Base-by-base conservation (phyloP, 2,329 filamentous ascomycete species). In the Colletotrichum lupini region DNA sequence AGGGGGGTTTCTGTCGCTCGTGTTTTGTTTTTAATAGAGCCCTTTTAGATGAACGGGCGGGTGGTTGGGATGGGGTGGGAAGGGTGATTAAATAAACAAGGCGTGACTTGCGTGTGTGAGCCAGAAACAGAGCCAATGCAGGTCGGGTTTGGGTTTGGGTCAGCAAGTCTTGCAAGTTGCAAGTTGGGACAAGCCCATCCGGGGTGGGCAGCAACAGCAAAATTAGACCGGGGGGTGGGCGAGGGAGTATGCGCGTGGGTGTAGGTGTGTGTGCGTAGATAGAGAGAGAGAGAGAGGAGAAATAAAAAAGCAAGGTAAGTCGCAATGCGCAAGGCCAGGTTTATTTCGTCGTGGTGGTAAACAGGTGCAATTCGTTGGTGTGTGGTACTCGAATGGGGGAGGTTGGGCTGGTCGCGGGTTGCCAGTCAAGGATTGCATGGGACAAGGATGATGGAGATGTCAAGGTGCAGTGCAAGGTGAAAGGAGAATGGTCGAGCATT, bases 1-100 rank as follows among this genome's bases (percentile, higher is more conserved):
- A 26, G 24, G 24, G 24, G 24, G 24, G 24, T 26, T 26, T 52
- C 8, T 30, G 28, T 32, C 4, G n/a, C 19, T 22, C 26, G 28
- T 52, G 22, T 22, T 53, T n/a, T 52, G 49, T 26, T 30, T 58
- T 52, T 37, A 4, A 26, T 26, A 46, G 37, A 55, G 42, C 42
- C 24, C 24, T 5, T 68, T 64, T 52, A 60, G 69, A 63, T 53
- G 69, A 63, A 72, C 59, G 32, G 49, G 32, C 32, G 65, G 58
- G 68, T 57, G 69, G 65, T 68, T 72, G 69, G 69, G 65, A 63
- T 42, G 69, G 58, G 69, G 58, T 46, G 37, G 35, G 65, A 55
- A 53, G 37, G 37, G 67, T 11, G 12, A 65, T 68, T 68, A 72
- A 72, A 60, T 68, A 72, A 30, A 61, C 68, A 57, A 42, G 52